phyloP scores from a whole-genome alignment of 805 yeast genomes.

The Lipomyces orientalis region DNA sequence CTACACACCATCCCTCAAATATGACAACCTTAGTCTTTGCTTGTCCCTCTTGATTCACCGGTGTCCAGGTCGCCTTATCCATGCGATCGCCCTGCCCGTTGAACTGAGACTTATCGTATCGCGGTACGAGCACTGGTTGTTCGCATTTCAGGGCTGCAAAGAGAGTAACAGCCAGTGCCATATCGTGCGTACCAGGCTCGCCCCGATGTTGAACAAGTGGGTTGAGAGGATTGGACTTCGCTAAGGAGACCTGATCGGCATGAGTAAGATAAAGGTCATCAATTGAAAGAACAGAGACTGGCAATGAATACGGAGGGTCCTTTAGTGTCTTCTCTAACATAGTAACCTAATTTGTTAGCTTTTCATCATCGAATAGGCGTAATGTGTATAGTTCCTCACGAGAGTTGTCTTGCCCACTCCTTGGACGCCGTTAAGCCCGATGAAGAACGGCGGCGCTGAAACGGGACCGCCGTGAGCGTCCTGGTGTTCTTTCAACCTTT shows the following conservation, averaged over 20 bases:
- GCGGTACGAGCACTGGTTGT: conserved; percentile 55
- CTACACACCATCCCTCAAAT: conserved; percentile 95
- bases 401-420: conserved; percentile 39
- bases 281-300: conserved; percentile 59
- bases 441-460: conserved; percentile 30
- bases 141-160: conserved; percentile 43
- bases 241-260: conserved; percentile 60
- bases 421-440: conserved; percentile 39
- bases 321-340: conserved; percentile 18
- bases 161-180: conserved; percentile 49
- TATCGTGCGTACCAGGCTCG: conserved; percentile 92
- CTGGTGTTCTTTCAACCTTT: conserved; percentile 9
- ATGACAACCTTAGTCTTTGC: conserved; percentile 66
- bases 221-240: conserved; percentile 52
- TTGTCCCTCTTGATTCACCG: conserved; percentile 29
- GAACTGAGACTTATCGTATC: conserved; percentile 76
- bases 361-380: background rate
- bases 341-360: conserved; percentile 14
- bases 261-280: conserved; percentile 86
- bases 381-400: conserved; percentile 7
- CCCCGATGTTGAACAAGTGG: conserved; percentile 77
- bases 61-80: conserved; percentile 50
- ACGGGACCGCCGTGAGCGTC: background rate
- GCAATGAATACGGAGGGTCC: conserved; percentile 25
- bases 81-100: conserved; percentile 81